Evolutionary conservation across 2,329 filamentous ascomycete species (phyloP).

Genomic region (Hypocreales sp.): DNA sequence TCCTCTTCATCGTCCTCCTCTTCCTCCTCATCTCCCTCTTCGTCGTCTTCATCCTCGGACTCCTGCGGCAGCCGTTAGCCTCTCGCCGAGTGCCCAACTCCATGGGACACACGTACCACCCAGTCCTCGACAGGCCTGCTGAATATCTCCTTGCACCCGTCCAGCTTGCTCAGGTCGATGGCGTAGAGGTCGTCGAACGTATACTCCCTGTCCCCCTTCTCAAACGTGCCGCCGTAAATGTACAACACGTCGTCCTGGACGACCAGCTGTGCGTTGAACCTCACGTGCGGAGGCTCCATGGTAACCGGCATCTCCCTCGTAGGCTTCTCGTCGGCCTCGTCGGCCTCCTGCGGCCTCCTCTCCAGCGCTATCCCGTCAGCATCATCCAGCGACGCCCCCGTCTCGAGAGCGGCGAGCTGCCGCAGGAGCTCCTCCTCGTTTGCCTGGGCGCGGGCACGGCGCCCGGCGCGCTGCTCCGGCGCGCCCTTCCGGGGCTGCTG

Average conservation of each 20-base stretch:
- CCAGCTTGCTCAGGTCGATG: constrained; percentile 84
- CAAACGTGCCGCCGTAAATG: constrained; percentile 89
- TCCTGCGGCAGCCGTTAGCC: constrained; percentile 23
- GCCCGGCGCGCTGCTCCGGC: constrained; percentile 37
- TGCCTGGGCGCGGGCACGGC: constrained; percentile 65
- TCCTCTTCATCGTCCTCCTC: constrained; percentile 40
- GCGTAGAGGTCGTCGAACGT: constrained; percentile 93
- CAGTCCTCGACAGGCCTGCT: constrained; percentile 72
- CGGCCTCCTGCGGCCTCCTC: constrained; percentile 32
- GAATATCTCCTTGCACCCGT: constrained; percentile 87
- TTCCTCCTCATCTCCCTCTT: constrained; percentile 45
- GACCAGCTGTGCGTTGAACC: constrained; percentile 83
- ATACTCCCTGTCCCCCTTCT: constrained; percentile 87
- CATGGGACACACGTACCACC: constrained; percentile 47
- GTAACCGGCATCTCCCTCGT: constrained; percentile 48
- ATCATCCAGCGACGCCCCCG: constrained; percentile 48
- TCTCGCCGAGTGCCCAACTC: too few relatives aligned
- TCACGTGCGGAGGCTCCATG: constrained; percentile 73
- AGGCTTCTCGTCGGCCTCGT: constrained; percentile 41
- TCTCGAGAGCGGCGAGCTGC: constrained; percentile 75
- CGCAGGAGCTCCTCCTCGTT: constrained; percentile 82
- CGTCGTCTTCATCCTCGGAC: constrained; percentile 43
- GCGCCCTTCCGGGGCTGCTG: constrained; percentile 42
- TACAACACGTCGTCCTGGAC: constrained; percentile 88
- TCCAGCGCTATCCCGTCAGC: constrained; percentile 32